These are phyloP conservation scores for Exophiala dermatitidis DNA, from an alignment of 2,329 filamentous ascomycete species.

Conservation along the genomic window DNA sequence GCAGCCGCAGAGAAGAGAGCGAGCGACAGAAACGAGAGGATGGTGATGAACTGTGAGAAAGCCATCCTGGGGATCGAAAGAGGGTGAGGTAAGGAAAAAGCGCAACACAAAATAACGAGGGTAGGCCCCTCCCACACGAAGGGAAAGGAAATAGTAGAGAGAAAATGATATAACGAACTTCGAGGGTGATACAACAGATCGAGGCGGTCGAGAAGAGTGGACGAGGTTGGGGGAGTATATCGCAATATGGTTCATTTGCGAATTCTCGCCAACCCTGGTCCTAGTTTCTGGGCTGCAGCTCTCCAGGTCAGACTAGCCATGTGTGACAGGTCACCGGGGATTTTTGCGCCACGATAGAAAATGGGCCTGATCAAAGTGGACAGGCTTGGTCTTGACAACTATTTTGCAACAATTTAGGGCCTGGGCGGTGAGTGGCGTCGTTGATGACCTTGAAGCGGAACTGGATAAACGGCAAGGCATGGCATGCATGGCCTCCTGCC, in stretches of 20 bases:
- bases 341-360: conserved; percentile 9
- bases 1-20: conserved; percentile 19
- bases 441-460: conserved; percentile 10
- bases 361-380: conserved; percentile 2
- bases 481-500: not conserved
- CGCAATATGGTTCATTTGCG: conserved; percentile 4
- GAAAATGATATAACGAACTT: conserved; percentile 3
- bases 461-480: not conserved
- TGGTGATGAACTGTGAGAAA: conserved; percentile 14
- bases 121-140: conserved; percentile 1
- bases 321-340: conserved; percentile 11
- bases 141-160: conserved; percentile 1
- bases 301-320: conserved; percentile 10
- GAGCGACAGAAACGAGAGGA: conserved; percentile 22
- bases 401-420: conserved; percentile 5
- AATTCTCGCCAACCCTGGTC: conserved; percentile 5
- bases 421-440: conserved; percentile 16
- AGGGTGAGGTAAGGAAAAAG: not conserved
- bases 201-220: conserved; percentile 1
- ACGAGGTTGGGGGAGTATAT: conserved; percentile 19
- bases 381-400: conserved; percentile 6
- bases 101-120: conserved; percentile 12
- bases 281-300: conserved; percentile 9
- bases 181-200: conserved; percentile 1
- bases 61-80: conserved; percentile 15